Evolutionary conservation across 768 basidiomycete species (phyloP).

Genomic region (Filobasidium wieringae): DNA sequence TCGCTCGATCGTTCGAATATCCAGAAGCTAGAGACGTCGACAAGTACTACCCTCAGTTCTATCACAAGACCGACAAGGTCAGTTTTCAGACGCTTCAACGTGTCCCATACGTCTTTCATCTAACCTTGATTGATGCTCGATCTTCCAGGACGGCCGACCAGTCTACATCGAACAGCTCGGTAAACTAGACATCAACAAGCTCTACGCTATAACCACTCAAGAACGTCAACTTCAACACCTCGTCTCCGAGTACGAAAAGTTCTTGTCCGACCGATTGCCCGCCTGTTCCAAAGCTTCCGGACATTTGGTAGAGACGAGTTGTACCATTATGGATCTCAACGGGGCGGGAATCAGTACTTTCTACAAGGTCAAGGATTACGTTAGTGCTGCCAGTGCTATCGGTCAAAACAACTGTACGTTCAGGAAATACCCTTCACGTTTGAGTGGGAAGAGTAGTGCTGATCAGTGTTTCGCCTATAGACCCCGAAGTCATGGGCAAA

Average conservation of each 20-base stretch:
- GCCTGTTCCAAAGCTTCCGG: constrained; percentile 55
- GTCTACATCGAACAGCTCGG: constrained; percentile 90
- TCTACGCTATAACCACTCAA: constrained; percentile 68
- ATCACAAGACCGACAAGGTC: constrained; percentile 91
- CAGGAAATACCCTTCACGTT: too few relatives aligned
- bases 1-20: constrained; percentile 57
- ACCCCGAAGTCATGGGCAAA: constrained; percentile 61
- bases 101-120: neutral
- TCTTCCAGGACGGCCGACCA: constrained; percentile 72
- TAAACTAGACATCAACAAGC: constrained; percentile 69
- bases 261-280: constrained; percentile 64
- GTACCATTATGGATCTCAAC: constrained; percentile 89
- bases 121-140: neutral
- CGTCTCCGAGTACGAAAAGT: constrained; percentile 87
- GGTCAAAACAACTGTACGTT: constrained; percentile 65
- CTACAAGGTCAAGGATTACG: constrained; percentile 81
- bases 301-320: constrained; percentile 87
- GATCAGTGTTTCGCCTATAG: constrained; percentile 10
- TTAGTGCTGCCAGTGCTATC: constrained; percentile 59
- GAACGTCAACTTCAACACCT: constrained; percentile 81
- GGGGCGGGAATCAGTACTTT: constrained; percentile 57
- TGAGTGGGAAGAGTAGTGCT: neutral
- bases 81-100: constrained; percentile 13
- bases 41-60: constrained; percentile 89
- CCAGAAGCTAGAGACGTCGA: constrained; percentile 69